Evolutionary conservation across 768 basidiomycete species (phyloP), one percentile per base, ranked within the genome.

Genomic region (Termitomyces sp.): DNA sequence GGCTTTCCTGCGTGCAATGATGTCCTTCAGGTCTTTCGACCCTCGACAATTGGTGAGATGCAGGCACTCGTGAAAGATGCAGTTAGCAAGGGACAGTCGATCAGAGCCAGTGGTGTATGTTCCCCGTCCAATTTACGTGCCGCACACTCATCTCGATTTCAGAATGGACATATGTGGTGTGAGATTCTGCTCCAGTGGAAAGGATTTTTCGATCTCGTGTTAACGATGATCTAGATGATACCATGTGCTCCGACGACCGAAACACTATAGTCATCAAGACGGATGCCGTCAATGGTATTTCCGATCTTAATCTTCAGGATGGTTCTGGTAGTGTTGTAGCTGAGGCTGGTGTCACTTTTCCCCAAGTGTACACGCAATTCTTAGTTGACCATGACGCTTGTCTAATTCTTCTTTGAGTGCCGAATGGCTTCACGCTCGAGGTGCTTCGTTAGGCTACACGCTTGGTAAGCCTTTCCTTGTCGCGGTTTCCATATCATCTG

Each of bases 81-180:
- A 21, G 68, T 65, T 55, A 57, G 51, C 4, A 58, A 61, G 21
- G 67, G 68, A 17, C 62, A 60, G 22, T 66, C 65, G 12, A 67
- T 73, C 21, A 65, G 71, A 28, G 70, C 71, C 2, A 71, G 70
- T 51, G 71, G 71, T 0, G 70, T 71, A 53, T 28, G 70, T 67
- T 32, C 40, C 42, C 15, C 35, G 17, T 50, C 14, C 41, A 21
- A 1, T 17, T 2, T 22, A 12, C 22, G n/a, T 35, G 10, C 44
- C 35, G 24, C 17, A 17, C 34, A 21, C n/a, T 41, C 15, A 22
- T 7, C 41, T 48, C 2, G 34, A 45, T 15, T 40, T 19, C 22
- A 73, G 71, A 73, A 73, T 44, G 70, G 66, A 9, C 71, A 73
- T 55, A 73, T 73, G 71, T 71, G 70, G 71, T 71, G 71, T 71